Percentiles rank a stretch among this genome's conserved stretches.
Evolutionary conservation across 1,284 basidiomycete species (phyloP).

Genomic region (Wolfiporia cocos): DNA sequence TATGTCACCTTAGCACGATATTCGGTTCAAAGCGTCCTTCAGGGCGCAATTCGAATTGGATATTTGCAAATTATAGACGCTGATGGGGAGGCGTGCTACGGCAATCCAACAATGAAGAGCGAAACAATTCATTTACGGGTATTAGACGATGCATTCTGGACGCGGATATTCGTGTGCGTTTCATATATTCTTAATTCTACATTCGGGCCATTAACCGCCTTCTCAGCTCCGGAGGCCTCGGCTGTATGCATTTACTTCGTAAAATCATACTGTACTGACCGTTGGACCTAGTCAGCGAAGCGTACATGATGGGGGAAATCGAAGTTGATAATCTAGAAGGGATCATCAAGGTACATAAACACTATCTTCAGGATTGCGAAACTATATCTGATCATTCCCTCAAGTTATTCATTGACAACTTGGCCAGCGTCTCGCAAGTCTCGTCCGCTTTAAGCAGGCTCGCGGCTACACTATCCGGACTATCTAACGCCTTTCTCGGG

Average conservation of each 20-base stretch:
- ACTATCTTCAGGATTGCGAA: slow-evolving; percentile 5
- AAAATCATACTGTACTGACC: not conserved
- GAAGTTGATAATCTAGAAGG: slow-evolving; percentile 67
- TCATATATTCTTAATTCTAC: not conserved
- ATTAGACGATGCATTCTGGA: not conserved
- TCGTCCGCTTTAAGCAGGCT: slow-evolving; percentile 62
- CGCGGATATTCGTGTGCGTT: not conserved
- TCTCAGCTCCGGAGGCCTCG: slow-evolving; percentile 59
- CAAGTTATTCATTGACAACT: slow-evolving; percentile 83
- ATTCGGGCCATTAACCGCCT: slow-evolving; percentile 1
- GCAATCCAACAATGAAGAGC: too few relatives aligned
- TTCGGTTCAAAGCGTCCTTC: not conserved
- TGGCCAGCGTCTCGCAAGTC: slow-evolving; percentile 59
- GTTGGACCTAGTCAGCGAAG: slow-evolving; percentile 69
- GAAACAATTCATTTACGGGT: not conserved
- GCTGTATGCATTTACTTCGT: slow-evolving; percentile 38
- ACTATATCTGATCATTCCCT: slow-evolving; percentile 18
- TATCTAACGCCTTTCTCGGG: slow-evolving; percentile 78
- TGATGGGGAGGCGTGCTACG: too few relatives aligned
- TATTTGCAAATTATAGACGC: not conserved
- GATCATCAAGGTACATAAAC: slow-evolving; percentile 67
- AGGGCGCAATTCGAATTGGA: not conserved
- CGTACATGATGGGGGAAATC: slow-evolving; percentile 81
- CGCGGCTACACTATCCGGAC: slow-evolving; percentile 59
- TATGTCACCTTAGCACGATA: not conserved